Conservation (phyloP, 2,329 filamentous ascomycete species). For the Cercospora janseana region DNA sequence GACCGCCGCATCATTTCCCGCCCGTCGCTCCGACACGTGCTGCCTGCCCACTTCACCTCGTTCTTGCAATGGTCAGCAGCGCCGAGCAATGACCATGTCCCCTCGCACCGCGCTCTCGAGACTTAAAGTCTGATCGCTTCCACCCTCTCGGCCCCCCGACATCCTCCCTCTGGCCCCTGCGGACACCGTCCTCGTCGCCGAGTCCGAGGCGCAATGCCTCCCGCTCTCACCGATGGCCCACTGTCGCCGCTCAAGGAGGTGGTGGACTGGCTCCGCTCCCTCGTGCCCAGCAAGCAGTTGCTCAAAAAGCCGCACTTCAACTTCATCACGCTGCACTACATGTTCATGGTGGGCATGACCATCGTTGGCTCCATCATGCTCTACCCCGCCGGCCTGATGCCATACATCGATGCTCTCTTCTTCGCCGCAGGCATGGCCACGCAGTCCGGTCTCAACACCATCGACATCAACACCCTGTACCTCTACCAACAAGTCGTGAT, state of each 20-base stretch:
- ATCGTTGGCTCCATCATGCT: conserved; percentile 76
- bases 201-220: conserved; percentile 4
- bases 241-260: conserved; percentile 24
- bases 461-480: conserved; percentile 50
- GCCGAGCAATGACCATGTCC: conserved; percentile 2
- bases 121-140: conserved; percentile 8
- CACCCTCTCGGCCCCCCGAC: neutral
- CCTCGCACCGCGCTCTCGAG: neutral
- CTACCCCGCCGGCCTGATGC: conserved; percentile 57
- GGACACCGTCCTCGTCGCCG: neutral
- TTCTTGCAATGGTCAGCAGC: conserved; percentile 3
- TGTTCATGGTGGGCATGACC: conserved; percentile 73
- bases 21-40: neutral
- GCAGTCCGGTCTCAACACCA: conserved; percentile 87
- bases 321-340: conserved; percentile 79
- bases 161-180: neutral
- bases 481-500: conserved; percentile 60
- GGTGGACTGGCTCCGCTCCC: conserved; percentile 22
- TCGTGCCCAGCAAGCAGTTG: conserved; percentile 20
- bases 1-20: too few relatives aligned
- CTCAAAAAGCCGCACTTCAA: conserved; percentile 64
- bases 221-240: conserved; percentile 3
- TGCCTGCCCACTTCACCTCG: neutral
- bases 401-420: conserved; percentile 85
- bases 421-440: conserved; percentile 83